Base-by-base conservation (phyloP, 495 filamentous ascomycete genomes). In the Darksidea phi region DNA sequence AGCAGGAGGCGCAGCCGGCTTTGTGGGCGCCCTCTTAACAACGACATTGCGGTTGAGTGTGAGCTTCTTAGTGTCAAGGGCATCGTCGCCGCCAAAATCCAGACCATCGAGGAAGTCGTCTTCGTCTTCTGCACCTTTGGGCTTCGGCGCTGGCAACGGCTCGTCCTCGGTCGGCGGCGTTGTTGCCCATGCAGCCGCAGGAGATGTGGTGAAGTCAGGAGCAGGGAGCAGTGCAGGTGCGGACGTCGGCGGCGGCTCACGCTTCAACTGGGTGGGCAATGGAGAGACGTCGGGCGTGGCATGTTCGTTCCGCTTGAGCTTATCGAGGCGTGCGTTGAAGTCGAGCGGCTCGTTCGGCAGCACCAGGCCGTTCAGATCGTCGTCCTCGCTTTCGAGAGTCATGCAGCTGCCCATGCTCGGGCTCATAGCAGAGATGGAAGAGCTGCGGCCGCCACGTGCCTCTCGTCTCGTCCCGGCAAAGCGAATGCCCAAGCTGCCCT, bases 21-120 rank as follows among this genome's bases (percentile, higher is more conserved):
- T 71, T 80, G 77, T 17, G 72, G 74, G 51, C 88, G 87, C 66
- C 86, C 76, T 62, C 86, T 92, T 96, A 68, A 91, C 82, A 72
- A 93, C 93, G 60, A 98, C 81, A 67, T 98, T 97, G 48, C 89
- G 91, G 70, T 98, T 95, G n/a, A 96, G 75, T 10, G 88, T 89
- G 15, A 88, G 77, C 70, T 94, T 96, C 54, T 77, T 81, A 11
- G 88, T 82, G 66, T 88, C 83, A 66, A 97, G 91, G 13, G 88
- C 80, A 66, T 91, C 87, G 4, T 84, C 90, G 68, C 87, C 83
- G 23, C 89, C 91, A 72, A 97, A 82, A 48, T 97, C 95, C 66
- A 98, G 81, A 21, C 86, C 95, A 34, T 87, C 81, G 54, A 97
- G 82, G 69, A 95, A 91, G 69, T 96, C 91, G 23, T 96, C 91